Evolutionary conservation across 139 green algal genomes (phyloP), one percentile per base, ranked within the genome.

Genomic region (Chlamydomonas incerta): DNA sequence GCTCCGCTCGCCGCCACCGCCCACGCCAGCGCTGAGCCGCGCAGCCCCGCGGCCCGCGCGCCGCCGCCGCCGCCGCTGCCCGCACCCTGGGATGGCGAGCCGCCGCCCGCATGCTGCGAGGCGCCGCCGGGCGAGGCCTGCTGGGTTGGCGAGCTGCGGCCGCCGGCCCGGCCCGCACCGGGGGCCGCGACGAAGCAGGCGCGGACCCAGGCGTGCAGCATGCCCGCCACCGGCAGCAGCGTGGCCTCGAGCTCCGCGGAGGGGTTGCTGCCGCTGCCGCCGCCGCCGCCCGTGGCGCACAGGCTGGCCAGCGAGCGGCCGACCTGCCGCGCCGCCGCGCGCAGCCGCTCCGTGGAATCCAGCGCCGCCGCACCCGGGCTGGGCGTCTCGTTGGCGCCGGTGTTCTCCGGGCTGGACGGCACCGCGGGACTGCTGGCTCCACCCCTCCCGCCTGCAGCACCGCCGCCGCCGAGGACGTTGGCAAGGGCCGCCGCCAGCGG

Each of bases 401-500:
- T 5, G 41, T 50, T 50, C 8, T 50, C 41, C 5, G 41, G 41
- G 41, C 41, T 50, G 41, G 41, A 50, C 41, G 41, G 41, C 41
- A 50, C 34, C 34, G 37, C 47, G 8, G 62, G 75, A 60, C 75
- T 83, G 75, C 58, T 21, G 21, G 58, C 33, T 0, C 29, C 24
- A 15, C n/a, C 57, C 20, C 52, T 34, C 35, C 34, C 35, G 60
- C 60, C 67, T 2, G 26, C 62, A 29, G 24, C 63, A 29, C 13
- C 62, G n/a, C 29, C 80, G 47, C 23, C 80, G 29, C 65, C 57
- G 4, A 79, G 47, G 52, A 86, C 4, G 26, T 23, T 28, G 28
- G 55, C 50, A 26, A 79, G 80, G 3, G 68, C 52, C 31, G 80
- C 80, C 52, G 80, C 68, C 50, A 79, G 69, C 33, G 80, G 68